phyloP scores from a whole-genome alignment of 2,329 filamentous ascomycete species.

The Venturia effusa region DNA sequence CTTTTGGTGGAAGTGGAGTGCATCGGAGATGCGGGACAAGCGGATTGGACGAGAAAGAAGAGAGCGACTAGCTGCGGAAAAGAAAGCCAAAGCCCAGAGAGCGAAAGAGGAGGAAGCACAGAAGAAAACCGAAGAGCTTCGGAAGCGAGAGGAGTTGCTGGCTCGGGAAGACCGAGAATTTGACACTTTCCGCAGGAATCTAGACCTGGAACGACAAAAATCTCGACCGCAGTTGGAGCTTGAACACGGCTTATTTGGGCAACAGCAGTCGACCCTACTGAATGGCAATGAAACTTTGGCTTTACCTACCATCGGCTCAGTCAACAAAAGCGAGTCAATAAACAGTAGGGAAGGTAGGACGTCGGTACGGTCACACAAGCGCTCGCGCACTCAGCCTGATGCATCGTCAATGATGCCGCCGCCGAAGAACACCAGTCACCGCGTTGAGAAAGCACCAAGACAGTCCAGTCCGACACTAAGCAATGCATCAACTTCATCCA shows the following conservation, averaged over 20 bases:
- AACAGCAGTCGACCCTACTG: neutral
- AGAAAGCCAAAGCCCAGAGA: conserved; percentile 1
- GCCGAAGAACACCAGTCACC: neutral
- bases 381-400: conserved; percentile 7
- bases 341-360: neutral
- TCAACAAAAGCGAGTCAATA: neutral
- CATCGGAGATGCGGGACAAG: neutral
- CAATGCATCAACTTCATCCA: neutral
- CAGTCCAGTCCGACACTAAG: neutral
- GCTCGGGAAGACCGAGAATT: neutral
- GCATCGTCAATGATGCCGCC: neutral
- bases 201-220: neutral
- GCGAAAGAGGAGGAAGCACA: neutral
- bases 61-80: neutral
- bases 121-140: neutral
- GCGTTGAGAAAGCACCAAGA: neutral
- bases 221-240: neutral
- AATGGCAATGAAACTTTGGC: neutral
- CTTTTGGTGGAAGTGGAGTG: conserved; percentile 1
- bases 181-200: neutral
- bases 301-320: neutral
- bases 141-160: neutral
- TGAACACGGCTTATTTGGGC: neutral
- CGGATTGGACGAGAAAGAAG: neutral
- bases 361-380: neutral